phyloP scores from a whole-genome alignment of 345 rosid genomes.

The Streptanthus diversifolius region DNA sequence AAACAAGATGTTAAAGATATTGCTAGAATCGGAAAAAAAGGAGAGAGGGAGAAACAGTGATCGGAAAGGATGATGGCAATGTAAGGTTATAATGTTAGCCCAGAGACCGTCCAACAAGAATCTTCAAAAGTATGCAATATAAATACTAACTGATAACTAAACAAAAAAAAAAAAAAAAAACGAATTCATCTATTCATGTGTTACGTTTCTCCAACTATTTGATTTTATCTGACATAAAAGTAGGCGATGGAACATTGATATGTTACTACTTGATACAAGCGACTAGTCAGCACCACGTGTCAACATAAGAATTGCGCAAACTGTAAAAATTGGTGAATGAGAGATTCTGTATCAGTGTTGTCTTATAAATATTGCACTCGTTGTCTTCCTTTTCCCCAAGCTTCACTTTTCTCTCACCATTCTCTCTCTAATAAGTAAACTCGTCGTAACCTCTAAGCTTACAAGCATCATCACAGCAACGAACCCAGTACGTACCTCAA shows the following conservation, averaged over 20 bases:
- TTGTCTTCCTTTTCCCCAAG: constrained; percentile 23
- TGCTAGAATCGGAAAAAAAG: constrained; percentile 14
- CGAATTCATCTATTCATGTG: background rate
- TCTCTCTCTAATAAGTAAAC: background rate
- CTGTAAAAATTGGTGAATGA: background rate
- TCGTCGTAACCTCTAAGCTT: background rate
- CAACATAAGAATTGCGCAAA: background rate
- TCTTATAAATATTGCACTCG: constrained; percentile 30
- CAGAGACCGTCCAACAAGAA: constrained; percentile 23
- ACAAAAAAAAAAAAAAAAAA: background rate
- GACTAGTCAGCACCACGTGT: constrained; percentile 28
- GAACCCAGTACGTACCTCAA: no score
- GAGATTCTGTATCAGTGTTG: background rate
- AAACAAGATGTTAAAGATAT: background rate
- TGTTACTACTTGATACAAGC: background rate
- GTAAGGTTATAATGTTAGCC: constrained; percentile 14
- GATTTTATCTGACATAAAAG: background rate
- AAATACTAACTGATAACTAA: background rate
- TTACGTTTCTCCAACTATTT: background rate
- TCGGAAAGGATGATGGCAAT: constrained; percentile 8
- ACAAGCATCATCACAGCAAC: background rate
- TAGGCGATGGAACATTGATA: background rate
- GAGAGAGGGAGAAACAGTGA: constrained; percentile 32
- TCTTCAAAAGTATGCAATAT: constrained; percentile 15
- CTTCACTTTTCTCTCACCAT: background rate